phyloP scores from a whole-genome alignment of 1,139 yeast genomes.

The Yamadazyma mexicana region DNA sequence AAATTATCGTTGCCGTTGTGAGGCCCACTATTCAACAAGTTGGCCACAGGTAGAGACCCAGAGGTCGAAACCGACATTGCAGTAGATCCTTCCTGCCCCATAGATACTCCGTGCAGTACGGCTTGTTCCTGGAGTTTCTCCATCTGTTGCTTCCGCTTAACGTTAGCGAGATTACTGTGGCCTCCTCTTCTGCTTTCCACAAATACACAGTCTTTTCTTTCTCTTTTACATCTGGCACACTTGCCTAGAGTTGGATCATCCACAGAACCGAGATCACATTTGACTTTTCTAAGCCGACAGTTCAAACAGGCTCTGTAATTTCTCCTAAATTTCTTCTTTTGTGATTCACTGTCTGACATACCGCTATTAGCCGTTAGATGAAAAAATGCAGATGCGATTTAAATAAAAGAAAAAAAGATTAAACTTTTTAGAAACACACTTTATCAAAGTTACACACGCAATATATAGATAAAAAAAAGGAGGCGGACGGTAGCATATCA shows the following conservation, averaged over 20 bases:
- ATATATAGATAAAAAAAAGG: neutral
- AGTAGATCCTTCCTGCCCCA: too few relatives aligned
- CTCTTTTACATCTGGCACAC: slow-evolving; percentile 81
- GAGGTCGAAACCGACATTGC: too few relatives aligned
- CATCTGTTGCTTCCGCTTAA: slow-evolving; percentile 20
- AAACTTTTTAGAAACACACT: neutral
- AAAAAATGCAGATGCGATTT: neutral
- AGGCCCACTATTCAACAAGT: neutral
- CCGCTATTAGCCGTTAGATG: slow-evolving; percentile 14
- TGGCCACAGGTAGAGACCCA: slow-evolving; percentile 2
- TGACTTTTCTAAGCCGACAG: slow-evolving; percentile 79
- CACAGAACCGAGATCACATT: slow-evolving; percentile 79
- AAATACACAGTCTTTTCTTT: slow-evolving; percentile 77
- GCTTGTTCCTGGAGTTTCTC: too few relatives aligned
- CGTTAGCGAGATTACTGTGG: slow-evolving; percentile 44
- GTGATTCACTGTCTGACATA: slow-evolving; percentile 4
- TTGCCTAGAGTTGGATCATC: slow-evolving; percentile 78
- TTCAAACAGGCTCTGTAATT: slow-evolving; percentile 82
- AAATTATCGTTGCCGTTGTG: neutral
- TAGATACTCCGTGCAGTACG: too few relatives aligned
- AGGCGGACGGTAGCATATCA: too few relatives aligned
- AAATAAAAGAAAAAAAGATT: too few relatives aligned
- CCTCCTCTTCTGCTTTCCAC: slow-evolving; percentile 66
- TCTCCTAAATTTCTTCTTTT: slow-evolving; percentile 43
- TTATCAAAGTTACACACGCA: neutral